Base-by-base conservation (phyloP, 2,329 filamentous ascomycete species). In the Botrytis byssoidea region DNA sequence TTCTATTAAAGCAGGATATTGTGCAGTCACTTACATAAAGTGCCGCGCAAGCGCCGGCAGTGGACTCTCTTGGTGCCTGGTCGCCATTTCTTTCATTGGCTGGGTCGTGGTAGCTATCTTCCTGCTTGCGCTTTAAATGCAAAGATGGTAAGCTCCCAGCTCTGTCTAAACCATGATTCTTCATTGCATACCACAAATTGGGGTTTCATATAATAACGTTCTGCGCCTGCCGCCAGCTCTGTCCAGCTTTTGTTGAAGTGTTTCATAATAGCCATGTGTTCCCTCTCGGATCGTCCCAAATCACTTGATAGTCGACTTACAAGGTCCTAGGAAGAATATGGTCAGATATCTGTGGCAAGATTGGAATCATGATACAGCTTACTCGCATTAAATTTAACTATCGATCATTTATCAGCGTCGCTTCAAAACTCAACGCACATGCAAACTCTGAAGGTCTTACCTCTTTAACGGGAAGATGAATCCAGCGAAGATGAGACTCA, bases 191-290 rank as follows among this genome's bases (percentile, higher is more conserved):
- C 63, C 25, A 65, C n/a, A 8, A 65, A 65, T 46, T 46, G 40
- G 12, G 42, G 42, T 32, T 65, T 65, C 63, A 65, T 65, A 7
- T 65, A 46, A 32, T 35, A 65, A 42, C 37, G 63, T 46, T 42
- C 63, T 20, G 63, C 40, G 63, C 63, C 63, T 14, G 63, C 63
- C 9, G 63, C 63, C 25, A 65, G 29, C 44, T 42, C 42, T 5
- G 63, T 29, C 63, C 63, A 65, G 63, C 63, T 65, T 46, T 20
- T 32, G 29, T 65, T 46, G 22, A 65, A 65, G 63, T 46, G 63
- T 44, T 65, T 65, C 63, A 65, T 65, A 6, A 46, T 20, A 65
- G 63, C 14, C 40, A 65, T 65, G 44, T 65, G 40, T 65, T 65
- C 40, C 22, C 14, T 14, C 3, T 65, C 63, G 0, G 40, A 65